These are phyloP conservation scores for Lojkania enalia DNA, from an alignment of 2,329 filamentous ascomycete genomes.

Conservation along the genomic window DNA sequence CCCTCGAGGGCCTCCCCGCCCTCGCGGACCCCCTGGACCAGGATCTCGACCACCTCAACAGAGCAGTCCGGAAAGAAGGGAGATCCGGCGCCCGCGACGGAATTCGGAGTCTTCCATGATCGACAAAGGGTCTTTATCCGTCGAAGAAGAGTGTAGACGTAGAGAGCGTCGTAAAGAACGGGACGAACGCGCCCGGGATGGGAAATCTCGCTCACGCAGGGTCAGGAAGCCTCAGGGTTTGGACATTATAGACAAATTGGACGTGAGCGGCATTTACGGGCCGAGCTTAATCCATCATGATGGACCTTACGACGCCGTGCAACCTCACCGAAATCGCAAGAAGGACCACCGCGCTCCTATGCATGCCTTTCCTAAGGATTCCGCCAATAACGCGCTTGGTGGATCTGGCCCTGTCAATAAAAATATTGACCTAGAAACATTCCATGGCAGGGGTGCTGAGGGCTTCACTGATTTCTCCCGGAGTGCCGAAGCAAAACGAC, in stretches of 20 bases:
- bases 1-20: slow-evolving; percentile 37
- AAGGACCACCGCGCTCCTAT: slow-evolving; percentile 84
- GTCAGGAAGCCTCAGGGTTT: slow-evolving; percentile 56
- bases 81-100: slow-evolving; percentile 63
- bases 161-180: slow-evolving; percentile 55
- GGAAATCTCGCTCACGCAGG: slow-evolving; percentile 41
- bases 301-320: slow-evolving; percentile 94
- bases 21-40: slow-evolving; percentile 44
- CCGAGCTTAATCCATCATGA: slow-evolving; percentile 96
- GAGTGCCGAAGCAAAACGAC: slow-evolving; percentile 35
- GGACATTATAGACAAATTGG: slow-evolving; percentile 94
- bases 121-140: slow-evolving; percentile 64
- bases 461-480: slow-evolving; percentile 78
- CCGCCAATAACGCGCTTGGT: slow-evolving; percentile 87
- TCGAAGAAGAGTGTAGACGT: slow-evolving; percentile 61
- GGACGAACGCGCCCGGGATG: slow-evolving; percentile 48
- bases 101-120: slow-evolving; percentile 80
- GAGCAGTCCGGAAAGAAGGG: slow-evolving; percentile 44
- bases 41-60: slow-evolving; percentile 42
- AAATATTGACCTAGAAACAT: slow-evolving; percentile 81
- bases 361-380: slow-evolving; percentile 93
- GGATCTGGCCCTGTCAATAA: slow-evolving; percentile 83
- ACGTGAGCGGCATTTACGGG: slow-evolving; percentile 94
- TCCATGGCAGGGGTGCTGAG: slow-evolving; percentile 84
- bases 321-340: slow-evolving; percentile 88